A percentile compares a stretch with the other conserved stretches of the same genome.
Conservation (phyloP, 495 filamentous ascomycete genomes). For the Penicillium steckii region DNA sequence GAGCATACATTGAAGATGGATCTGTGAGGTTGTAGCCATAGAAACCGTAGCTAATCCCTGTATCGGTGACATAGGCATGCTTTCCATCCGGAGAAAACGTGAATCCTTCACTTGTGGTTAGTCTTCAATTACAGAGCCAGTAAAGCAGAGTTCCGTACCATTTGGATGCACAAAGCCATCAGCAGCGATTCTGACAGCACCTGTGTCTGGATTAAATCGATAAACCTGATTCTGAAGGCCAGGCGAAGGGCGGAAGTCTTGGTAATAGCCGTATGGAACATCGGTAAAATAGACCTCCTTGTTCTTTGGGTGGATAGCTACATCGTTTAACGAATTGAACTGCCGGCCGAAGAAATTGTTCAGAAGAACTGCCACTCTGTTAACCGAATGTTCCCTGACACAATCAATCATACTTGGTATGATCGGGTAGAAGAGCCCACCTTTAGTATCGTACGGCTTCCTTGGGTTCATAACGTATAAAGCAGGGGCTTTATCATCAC, state of each 20-base stretch:
- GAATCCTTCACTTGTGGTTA: conserved; percentile 35
- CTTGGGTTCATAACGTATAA: conserved; percentile 46
- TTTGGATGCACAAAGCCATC: conserved; percentile 36
- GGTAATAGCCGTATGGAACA: conserved; percentile 32
- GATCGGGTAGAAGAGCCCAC: no score
- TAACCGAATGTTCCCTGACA: no score
- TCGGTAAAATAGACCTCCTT: conserved; percentile 52
- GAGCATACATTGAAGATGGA: conserved; percentile 20
- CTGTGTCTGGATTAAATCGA: conserved; percentile 41
- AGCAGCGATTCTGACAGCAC: conserved; percentile 39
- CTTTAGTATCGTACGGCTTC: conserved; percentile 49
- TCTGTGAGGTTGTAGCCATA: conserved; percentile 17
- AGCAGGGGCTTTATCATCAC: conserved; percentile 36
- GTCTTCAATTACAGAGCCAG: no score
- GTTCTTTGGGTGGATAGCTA: conserved; percentile 31
- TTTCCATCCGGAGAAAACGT: conserved; percentile 43
- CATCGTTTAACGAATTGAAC: conserved; percentile 32
- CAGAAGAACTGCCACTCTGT: conserved; percentile 18
- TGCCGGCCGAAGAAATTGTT: conserved; percentile 38
- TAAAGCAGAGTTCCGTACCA: conserved; percentile 13
- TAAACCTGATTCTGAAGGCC: conserved; percentile 39
- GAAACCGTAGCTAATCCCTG: conserved; percentile 28
- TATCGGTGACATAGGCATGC: conserved; percentile 44
- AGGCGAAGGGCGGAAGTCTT: conserved; percentile 32
- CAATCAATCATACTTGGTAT: no score